Evolutionary conservation across 495 filamentous ascomycete genomes (phyloP).

Genomic region (Gamarada debralockiae): DNA sequence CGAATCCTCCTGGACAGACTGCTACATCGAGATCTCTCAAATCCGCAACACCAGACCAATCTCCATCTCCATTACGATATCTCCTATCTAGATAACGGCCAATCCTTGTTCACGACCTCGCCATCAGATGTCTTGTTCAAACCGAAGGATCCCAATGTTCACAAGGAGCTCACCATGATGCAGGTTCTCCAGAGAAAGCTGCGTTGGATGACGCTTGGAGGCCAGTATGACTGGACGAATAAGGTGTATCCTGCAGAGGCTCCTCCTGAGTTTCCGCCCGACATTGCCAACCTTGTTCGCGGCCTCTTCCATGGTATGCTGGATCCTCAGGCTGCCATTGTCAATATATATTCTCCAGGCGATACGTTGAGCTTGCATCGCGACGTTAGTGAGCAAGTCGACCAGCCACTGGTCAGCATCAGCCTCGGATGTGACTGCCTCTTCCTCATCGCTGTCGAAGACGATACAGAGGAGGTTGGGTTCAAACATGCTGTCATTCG

Average conservation of each 20-base stretch:
- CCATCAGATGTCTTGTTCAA: conserved; percentile 41
- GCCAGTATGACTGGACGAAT: conserved; percentile 90
- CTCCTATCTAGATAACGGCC: conserved; percentile 51
- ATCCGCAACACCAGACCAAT: conserved; percentile 76
- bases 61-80: conserved; percentile 78
- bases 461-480: conserved; percentile 22
- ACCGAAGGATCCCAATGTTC: conserved; percentile 62
- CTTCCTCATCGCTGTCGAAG: conserved; percentile 62
- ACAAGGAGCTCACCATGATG: conserved; percentile 64
- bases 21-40: conserved; percentile 76
- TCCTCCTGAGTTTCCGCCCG: conserved; percentile 71
- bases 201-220: conserved; percentile 89
- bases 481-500: conserved; percentile 53
- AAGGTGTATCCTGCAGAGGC: conserved; percentile 66
- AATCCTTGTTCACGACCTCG: conserved; percentile 44
- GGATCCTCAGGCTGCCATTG: conserved; percentile 78
- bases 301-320: conserved; percentile 66
- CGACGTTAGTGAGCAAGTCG: conserved; percentile 79
- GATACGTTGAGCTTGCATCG: conserved; percentile 87
- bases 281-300: conserved; percentile 61
- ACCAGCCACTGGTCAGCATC: conserved; percentile 72
- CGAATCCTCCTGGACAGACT: conserved; percentile 60
- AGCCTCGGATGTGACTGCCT: conserved; percentile 86
- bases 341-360: conserved; percentile 85
- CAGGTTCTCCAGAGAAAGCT: conserved; percentile 70